Evolutionary conservation across 495 filamentous ascomycete species (phyloP).

Genomic region (Antarctomyces pellizariae): DNA sequence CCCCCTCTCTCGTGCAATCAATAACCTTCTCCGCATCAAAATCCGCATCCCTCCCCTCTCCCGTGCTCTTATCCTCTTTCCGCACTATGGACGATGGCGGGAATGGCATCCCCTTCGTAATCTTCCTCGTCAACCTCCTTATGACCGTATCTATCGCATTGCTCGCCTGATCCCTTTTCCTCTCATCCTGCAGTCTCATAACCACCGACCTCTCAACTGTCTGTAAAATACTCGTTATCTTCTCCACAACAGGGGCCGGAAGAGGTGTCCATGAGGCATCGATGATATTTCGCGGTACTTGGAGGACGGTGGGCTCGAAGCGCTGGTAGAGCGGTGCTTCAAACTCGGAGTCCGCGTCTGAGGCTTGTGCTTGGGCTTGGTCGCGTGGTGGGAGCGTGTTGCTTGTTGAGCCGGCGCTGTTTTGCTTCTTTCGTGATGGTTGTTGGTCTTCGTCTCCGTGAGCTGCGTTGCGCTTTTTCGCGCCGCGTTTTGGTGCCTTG

Average conservation of each 20-base stretch:
- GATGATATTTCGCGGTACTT: slow-evolving; percentile 29
- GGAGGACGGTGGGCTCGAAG: slow-evolving; percentile 5
- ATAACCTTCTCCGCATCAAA: slow-evolving; percentile 37
- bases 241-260: slow-evolving; percentile 24
- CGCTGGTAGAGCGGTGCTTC: slow-evolving; percentile 7
- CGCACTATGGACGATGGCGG: too few species aligned
- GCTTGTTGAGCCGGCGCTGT: too few species aligned
- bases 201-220: slow-evolving; percentile 31
- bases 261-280: slow-evolving; percentile 34
- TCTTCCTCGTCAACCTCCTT: slow-evolving; percentile 8
- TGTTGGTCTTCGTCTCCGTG: too few species aligned
- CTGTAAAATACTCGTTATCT: slow-evolving; percentile 26
- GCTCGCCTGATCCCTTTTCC: slow-evolving; percentile 28
- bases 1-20: slow-evolving; percentile 28
- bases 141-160: slow-evolving; percentile 14
- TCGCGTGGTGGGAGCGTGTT: too few species aligned
- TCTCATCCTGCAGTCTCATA: slow-evolving; percentile 26
- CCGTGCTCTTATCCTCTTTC: too few species aligned
- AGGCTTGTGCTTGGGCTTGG: too few species aligned
- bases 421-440: too few species aligned
- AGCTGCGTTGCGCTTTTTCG: too few species aligned
- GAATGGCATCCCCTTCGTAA: slow-evolving; percentile 24
- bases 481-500: too few species aligned
- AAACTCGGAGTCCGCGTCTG: neutral
- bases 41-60: slow-evolving; percentile 20